These are phyloP conservation scores for Cornus suecica DNA, from an alignment of 148 eudicot genomes.

Conservation along the genomic window DNA sequence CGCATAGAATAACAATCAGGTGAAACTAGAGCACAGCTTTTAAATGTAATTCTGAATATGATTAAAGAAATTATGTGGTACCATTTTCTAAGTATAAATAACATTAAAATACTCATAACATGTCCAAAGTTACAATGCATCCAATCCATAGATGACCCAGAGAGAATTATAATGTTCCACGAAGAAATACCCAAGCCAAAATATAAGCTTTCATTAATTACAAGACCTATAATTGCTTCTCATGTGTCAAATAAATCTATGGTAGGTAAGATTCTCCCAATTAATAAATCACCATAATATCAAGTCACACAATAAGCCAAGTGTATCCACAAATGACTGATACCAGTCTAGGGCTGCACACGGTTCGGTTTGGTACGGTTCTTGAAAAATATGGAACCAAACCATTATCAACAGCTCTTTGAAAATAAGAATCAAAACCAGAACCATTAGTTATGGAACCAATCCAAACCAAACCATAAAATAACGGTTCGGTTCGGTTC, in stretches of 20 bases:
- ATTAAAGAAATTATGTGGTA: background rate
- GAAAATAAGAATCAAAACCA: too few species aligned
- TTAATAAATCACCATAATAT: background rate
- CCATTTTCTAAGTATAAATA: background rate
- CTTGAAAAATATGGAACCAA: too few species aligned
- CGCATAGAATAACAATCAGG: background rate
- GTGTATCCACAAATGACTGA: background rate
- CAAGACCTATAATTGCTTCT: background rate
- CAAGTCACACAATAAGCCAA: background rate
- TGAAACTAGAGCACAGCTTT: background rate
- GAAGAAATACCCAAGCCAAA: background rate
- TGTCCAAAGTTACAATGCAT: too few species aligned
- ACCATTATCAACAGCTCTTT: too few species aligned
- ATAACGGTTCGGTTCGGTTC: too few species aligned
- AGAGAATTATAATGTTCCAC: background rate
- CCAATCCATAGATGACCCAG: too few species aligned
- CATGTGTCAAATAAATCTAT: background rate
- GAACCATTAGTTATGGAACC: too few species aligned
- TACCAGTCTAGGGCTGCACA: too few species aligned
- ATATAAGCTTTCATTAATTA: too few species aligned
- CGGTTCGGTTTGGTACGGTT: too few species aligned
- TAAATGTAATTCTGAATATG: background rate
- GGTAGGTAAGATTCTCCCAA: background rate
- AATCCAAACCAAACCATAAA: too few species aligned
- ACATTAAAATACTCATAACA: too few species aligned